Conservation (phyloP, 2,329 filamentous ascomycete genomes). For the Colletotrichum eleusines region DNA sequence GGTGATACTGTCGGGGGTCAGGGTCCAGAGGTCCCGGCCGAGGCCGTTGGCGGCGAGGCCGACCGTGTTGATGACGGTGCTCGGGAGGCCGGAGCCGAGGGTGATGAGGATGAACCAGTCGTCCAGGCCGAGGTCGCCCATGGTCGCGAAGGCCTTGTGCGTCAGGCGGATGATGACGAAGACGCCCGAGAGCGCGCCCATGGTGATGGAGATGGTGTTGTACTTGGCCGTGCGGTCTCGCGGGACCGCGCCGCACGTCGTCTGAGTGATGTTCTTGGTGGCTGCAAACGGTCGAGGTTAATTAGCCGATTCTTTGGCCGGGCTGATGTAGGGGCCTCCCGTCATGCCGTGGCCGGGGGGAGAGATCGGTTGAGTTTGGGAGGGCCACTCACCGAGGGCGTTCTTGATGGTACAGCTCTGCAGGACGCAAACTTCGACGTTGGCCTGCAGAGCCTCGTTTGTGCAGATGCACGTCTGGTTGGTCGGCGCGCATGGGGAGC, state of each 20-base stretch:
- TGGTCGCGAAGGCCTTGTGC: constrained; percentile 51
- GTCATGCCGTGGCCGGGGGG: not conserved
- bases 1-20: constrained; percentile 56
- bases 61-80: constrained; percentile 49
- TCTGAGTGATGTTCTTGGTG: constrained; percentile 44
- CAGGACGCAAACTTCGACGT: constrained; percentile 47
- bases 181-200: constrained; percentile 52
- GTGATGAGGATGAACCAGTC: constrained; percentile 53
- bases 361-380: not conserved
- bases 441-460: constrained; percentile 45
- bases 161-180: constrained; percentile 58
- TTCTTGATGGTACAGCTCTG: constrained; percentile 49
- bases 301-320: not conserved
- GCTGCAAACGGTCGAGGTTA: constrained; percentile 18
- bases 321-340: not conserved
- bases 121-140: constrained; percentile 53
- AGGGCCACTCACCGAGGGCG: constrained; percentile 47
- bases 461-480: constrained; percentile 51
- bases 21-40: constrained; percentile 64
- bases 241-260: constrained; percentile 46
- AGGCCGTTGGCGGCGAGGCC: constrained; percentile 56
- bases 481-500: constrained; percentile 46
- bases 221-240: constrained; percentile 51
- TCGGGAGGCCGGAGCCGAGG: constrained; percentile 47
- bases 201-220: constrained; percentile 49